These are phyloP conservation scores for Aspergillus diversus DNA, from an alignment of 495 filamentous ascomycete genomes.

Conservation along the genomic window DNA sequence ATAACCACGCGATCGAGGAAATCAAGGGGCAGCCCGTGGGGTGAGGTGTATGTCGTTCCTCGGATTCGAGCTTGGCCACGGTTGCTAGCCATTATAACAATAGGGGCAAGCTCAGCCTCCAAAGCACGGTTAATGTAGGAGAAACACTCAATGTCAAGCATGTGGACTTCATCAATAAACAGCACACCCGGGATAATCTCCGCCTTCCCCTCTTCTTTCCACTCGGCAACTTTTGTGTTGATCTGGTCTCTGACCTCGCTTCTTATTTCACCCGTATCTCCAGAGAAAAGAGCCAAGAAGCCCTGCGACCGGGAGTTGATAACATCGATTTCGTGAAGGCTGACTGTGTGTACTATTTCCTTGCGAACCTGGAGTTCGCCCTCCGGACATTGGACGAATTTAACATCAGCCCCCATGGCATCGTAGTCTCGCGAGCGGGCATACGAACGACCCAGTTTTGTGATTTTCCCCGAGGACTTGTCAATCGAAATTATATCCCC, in stretches of 20 bases:
- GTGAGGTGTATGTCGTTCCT: slow-evolving; percentile 87
- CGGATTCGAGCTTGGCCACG: slow-evolving; percentile 89
- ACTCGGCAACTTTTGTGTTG: slow-evolving; percentile 96
- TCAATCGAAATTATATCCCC: slow-evolving; percentile 98
- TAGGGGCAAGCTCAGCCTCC: slow-evolving; percentile 89
- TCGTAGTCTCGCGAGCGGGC: slow-evolving; percentile 96
- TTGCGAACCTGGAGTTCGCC: slow-evolving; percentile 97
- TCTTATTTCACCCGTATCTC: slow-evolving; percentile 96
- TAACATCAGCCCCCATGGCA: slow-evolving; percentile 97
- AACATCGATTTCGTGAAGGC: slow-evolving; percentile 97
- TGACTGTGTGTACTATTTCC: slow-evolving; percentile 96
- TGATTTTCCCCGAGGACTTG: slow-evolving; percentile 96
- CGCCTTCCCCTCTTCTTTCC: slow-evolving; percentile 99
- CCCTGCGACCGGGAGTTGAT: slow-evolving; percentile 98
- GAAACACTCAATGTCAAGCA: slow-evolving; percentile 99
- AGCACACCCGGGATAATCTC: slow-evolving; percentile 96
- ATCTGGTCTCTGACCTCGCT: slow-evolving; percentile 98
- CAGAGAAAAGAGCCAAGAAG: slow-evolving; percentile 93
- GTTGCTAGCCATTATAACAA: slow-evolving; percentile 99
- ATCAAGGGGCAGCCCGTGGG: slow-evolving; percentile 92
- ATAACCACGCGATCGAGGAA: slow-evolving; percentile 97
- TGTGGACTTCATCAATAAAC: slow-evolving; percentile 99
- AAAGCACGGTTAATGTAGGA: slow-evolving; percentile 97
- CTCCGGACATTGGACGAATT: slow-evolving; percentile 98
- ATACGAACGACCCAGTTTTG: slow-evolving; percentile 91